phyloP scores from a whole-genome alignment of 495 filamentous ascomycete genomes.

The Hyaloscypha finlandica region DNA sequence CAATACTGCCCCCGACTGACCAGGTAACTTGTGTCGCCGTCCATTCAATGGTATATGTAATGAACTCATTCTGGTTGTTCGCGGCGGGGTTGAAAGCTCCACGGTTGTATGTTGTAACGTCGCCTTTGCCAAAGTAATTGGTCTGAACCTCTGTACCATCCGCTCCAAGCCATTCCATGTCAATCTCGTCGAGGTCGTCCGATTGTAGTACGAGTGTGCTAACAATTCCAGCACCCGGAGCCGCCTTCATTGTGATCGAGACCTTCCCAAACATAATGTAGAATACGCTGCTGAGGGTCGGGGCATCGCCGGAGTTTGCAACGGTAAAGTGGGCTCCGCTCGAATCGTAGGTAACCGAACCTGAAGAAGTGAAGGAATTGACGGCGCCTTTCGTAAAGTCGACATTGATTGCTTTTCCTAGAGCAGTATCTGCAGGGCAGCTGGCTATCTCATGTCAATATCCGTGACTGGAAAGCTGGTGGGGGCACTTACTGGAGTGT shows the following conservation, averaged over 20 bases:
- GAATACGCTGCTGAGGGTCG: slow-evolving; percentile 73
- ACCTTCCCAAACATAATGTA: slow-evolving; percentile 71
- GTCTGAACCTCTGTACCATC: slow-evolving; percentile 59
- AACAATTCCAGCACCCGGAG: slow-evolving; percentile 62
- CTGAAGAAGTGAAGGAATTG: slow-evolving; percentile 67
- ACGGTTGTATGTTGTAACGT: slow-evolving; percentile 61
- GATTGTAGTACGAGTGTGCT: slow-evolving; percentile 74
- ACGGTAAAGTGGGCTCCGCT: slow-evolving; percentile 88
- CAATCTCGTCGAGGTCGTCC: slow-evolving; percentile 79
- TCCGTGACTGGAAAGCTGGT: neutral
- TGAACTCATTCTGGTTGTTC: slow-evolving; percentile 62
- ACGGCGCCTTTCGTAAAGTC: slow-evolving; percentile 78
- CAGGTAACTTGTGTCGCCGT: slow-evolving; percentile 65
- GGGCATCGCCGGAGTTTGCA: slow-evolving; percentile 76
- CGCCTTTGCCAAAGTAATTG: slow-evolving; percentile 82
- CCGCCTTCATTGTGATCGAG: slow-evolving; percentile 60
- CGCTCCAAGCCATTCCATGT: slow-evolving; percentile 65
- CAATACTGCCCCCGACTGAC: slow-evolving; percentile 62
- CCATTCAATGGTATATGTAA: slow-evolving; percentile 80
- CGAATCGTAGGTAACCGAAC: slow-evolving; percentile 65
- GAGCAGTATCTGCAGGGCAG: slow-evolving; percentile 79
- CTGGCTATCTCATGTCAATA: slow-evolving; percentile 28
- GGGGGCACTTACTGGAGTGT: slow-evolving; percentile 52
- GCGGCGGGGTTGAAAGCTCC: slow-evolving; percentile 59
- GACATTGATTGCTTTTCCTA: slow-evolving; percentile 74